Base-by-base conservation (phyloP, 345 rosid genomes). In the Trapa incisa region DNA sequence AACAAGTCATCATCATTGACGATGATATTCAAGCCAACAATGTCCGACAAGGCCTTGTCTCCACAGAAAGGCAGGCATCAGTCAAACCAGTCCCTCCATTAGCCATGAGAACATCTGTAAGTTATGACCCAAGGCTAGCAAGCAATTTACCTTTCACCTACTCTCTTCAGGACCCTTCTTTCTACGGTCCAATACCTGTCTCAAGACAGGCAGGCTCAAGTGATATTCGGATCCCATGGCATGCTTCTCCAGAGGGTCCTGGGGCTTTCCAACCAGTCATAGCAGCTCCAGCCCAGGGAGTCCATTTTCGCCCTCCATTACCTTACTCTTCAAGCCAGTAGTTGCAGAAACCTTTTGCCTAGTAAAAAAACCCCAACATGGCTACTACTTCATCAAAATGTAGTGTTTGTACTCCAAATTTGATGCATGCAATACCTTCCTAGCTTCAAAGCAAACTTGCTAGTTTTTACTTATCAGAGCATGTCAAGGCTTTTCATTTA, bases 291-390 rank as follows among this genome's bases (percentile, higher is more conserved):
- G 67, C 84, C 43, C 70, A 86, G 5, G 41, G 75, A 33, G 65
- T 65, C 75, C 81, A 75, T 72, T 64, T 72, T 16, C 72, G 77
- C 72, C 77, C 86, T 4, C 37, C 80, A 29, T 68, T 70, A 11
- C 73, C 73, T 56, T 87, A 83, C 74, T 70, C 84, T 66, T 76
- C 81, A 3, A 77, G 84, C 68, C 79, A 73, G 65, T 80, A 78
- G 65, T 81, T 81, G 78, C 29, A 32, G 8, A 58, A 2, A 54
- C n/a, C 60, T 35, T 11, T n/a, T 6, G 60, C 33, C 35, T 54
- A 54, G 22, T n/a, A 9, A n/a, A 54, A 22, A n/a, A 54, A 7
- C 60, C 33, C 56, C 33, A 5, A 54, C 60, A 2, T 5, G 22
- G 35, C 33, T 54, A 35, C 60, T 54, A 29, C 60, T 22, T n/a